Base-by-base conservation (phyloP, 2,329 filamentous ascomycete genomes). In the Talaromyces sp. region DNA sequence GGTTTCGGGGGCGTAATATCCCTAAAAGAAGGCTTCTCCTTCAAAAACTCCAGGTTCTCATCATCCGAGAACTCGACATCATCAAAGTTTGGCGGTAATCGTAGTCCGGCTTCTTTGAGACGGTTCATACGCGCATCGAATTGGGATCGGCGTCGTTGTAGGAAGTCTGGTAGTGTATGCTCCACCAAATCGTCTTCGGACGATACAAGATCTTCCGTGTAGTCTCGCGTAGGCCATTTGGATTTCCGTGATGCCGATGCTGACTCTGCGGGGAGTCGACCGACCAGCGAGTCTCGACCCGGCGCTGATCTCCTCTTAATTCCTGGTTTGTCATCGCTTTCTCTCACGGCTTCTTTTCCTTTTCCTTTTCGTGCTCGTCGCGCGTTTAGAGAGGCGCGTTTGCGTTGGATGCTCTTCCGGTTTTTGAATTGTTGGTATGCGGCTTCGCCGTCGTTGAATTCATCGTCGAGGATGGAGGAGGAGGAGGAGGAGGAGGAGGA, bases 21-120 rank as follows among this genome's bases (percentile, higher is more conserved):
- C 75, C 79, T 78, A 62, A 98, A 91, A 1, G 85, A 79, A 0
- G 94, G 94, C 61, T 88, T 89, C 74, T 93, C 89, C 63, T 84
- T 80, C 13, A 92, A 75, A 11, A 87, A 81, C 67, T 86, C 86
- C 36, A 89, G 75, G 5, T 80, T 79, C 61, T 90, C 87, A 67
- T 89, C 84, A 60, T 93, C 91, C 0, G 89, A 91, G 69, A 97
- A 93, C 10, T 90, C 83, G 17, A 97, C 82, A 58, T 89, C 88
- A 0, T 88, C 85, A 73, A 90, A 96, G 58, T 86, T 85, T 0
- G 95, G 95, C 0, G 95, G 92, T 1, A 96, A 76, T 68, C 86
- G 88, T 51, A 97, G 80, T 0, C 90, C 92, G 5, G 85, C 86
- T 64, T 90, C 86, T 65, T 88, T 86, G 56, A 93, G 79, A 31